Evolutionary conservation across 352 stramenopile genomes (phyloP).

Genomic region (Globisporangium cylindrosporum): DNA sequence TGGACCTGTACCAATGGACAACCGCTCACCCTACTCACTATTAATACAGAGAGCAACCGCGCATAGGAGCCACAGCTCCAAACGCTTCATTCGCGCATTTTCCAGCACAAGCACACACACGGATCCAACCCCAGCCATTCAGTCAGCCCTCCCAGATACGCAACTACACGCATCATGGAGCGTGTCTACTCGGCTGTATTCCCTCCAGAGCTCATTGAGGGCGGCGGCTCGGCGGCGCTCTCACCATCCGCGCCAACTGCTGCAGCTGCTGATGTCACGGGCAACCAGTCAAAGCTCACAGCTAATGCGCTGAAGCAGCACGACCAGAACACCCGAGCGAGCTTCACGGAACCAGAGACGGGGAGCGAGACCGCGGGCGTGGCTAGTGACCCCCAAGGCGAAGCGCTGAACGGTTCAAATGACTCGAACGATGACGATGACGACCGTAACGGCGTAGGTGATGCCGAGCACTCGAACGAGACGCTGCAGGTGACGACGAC

Average conservation of each 20-base stretch:
- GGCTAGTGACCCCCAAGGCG: background rate
- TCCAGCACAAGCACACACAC: background rate
- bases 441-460: background rate
- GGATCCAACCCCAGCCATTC: background rate
- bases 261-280: background rate
- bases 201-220: slow-evolving; percentile 31
- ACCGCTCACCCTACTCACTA: background rate
- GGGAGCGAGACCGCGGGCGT: slow-evolving; percentile 4
- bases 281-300: slow-evolving; percentile 38
- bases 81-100: slow-evolving; percentile 10
- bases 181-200: slow-evolving; percentile 87
- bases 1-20: slow-evolving; percentile 3
- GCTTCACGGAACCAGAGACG: slow-evolving; percentile 10
- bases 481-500: slow-evolving; percentile 6
- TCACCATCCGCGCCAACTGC: background rate
- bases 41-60: no score
- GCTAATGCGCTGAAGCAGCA: slow-evolving; percentile 55
- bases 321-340: slow-evolving; percentile 32
- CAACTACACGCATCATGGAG: slow-evolving; percentile 42
- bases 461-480: slow-evolving; percentile 17
- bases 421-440: slow-evolving; percentile 1
- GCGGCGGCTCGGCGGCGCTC: background rate
- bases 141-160: background rate
- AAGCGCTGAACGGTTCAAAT: background rate
- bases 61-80: background rate